These are phyloP conservation scores for Colletotrichum chrysophilum DNA, from an alignment of 2,329 filamentous ascomycete species.

Conservation along the genomic window DNA sequence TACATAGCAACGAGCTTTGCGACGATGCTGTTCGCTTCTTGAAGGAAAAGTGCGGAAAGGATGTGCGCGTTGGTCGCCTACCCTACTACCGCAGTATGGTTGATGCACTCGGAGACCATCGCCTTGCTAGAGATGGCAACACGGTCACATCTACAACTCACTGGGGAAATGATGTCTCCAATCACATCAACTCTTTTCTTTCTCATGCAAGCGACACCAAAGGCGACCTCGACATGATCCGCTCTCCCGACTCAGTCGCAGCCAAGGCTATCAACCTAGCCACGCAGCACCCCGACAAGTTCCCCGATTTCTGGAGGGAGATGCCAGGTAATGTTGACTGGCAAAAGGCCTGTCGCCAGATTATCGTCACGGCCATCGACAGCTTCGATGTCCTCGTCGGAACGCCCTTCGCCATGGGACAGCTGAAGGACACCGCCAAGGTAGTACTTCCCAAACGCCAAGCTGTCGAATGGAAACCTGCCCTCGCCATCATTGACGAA, in stretches of 20 bases:
- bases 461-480: neutral
- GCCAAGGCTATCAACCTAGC: neutral
- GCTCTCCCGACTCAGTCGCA: neutral
- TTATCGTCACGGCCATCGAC: neutral
- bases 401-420: neutral
- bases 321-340: neutral
- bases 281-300: neutral
- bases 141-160: neutral
- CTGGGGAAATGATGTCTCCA: neutral
- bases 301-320: neutral
- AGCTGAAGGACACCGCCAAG: neutral
- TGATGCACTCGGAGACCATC: neutral
- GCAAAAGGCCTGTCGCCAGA: neutral
- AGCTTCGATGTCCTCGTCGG: neutral
- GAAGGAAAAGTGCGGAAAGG: neutral
- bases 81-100: neutral
- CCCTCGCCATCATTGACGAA: neutral
- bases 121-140: neutral
- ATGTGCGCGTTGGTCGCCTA: neutral
- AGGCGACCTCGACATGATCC: neutral
- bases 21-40: neutral
- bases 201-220: neutral
- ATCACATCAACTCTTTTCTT: neutral
- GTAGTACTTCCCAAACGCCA: neutral
- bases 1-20: slow-evolving; percentile 2